Evolutionary conservation across 345 rosid species (phyloP).

Genomic region (Punica granatum): DNA sequence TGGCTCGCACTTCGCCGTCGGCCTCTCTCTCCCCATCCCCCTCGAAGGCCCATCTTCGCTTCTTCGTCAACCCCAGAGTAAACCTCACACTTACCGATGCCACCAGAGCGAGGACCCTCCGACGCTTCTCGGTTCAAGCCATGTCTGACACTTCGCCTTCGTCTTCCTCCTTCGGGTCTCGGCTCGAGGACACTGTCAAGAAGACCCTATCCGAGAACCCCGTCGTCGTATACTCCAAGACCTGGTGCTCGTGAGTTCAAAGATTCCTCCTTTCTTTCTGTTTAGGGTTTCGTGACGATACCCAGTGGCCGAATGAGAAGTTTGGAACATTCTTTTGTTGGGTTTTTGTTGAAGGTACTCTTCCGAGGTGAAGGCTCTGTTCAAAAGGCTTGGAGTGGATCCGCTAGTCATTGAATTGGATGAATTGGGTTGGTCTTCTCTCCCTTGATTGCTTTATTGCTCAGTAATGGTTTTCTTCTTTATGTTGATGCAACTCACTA

Average conservation of each 20-base stretch:
- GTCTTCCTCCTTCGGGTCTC: conserved; percentile 67
- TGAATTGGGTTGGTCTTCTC: conserved; percentile 56
- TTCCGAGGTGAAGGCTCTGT: conserved; percentile 82
- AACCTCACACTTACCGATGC: conserved; percentile 16
- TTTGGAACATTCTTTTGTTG: not conserved
- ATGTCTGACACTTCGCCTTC: conserved; percentile 21
- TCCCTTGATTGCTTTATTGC: not conserved
- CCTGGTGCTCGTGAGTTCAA: conserved; percentile 87
- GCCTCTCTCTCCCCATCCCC: conserved; percentile 7
- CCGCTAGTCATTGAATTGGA: conserved; percentile 88
- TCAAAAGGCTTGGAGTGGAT: conserved; percentile 63
- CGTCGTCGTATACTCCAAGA: conserved; percentile 90
- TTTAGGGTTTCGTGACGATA: not conserved
- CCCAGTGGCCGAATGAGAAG: not conserved
- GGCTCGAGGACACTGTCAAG: conserved; percentile 69
- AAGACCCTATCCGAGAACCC: conserved; percentile 60
- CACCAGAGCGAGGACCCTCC: conserved; percentile 12
- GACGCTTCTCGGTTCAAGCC: conserved; percentile 37
- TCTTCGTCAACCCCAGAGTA: conserved; percentile 6
- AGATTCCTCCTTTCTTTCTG: not conserved
- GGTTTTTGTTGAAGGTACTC: conserved; percentile 48
- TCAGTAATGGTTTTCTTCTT: not conserved
- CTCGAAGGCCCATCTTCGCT: conserved; percentile 5
- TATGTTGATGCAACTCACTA: not conserved
- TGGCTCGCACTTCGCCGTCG: conserved; percentile 30